Evolutionary conservation across 257 asterid genomes (phyloP).

Genomic region (Penstemon eatonii): DNA sequence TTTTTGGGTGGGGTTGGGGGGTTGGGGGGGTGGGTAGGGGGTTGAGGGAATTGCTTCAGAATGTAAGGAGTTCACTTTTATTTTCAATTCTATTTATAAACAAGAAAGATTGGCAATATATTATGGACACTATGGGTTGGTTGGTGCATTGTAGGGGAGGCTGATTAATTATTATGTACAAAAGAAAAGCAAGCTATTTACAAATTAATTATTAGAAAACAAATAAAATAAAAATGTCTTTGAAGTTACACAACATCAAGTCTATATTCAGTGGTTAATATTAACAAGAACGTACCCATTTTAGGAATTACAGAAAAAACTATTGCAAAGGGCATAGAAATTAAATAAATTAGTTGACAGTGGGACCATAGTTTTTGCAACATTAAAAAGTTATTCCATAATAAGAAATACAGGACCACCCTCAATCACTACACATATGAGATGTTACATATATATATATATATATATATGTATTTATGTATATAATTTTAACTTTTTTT

Average conservation of each 20-base stretch:
- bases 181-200: too few relatives aligned
- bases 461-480: too few relatives aligned
- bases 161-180: too few relatives aligned
- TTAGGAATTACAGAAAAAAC: not conserved
- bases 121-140: too few relatives aligned
- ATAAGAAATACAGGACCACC: conserved; percentile 42
- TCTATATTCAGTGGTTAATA: not conserved
- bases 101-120: conserved; percentile 23
- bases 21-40: not conserved
- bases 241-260: not conserved
- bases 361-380: conserved; percentile 34
- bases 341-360: conserved; percentile 28
- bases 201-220: too few relatives aligned
- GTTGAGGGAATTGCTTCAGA: conserved; percentile 16
- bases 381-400: conserved; percentile 31
- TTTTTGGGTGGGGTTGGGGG: not conserved
- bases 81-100: conserved; percentile 44
- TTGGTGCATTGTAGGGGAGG: too few relatives aligned
- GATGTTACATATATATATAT: conserved; percentile 19
- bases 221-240: not conserved
- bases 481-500: not conserved
- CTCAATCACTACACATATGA: conserved; percentile 11
- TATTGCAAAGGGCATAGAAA: not conserved
- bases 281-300: not conserved
- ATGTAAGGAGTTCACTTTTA: conserved; percentile 23